Conservation (phyloP, 2,329 filamentous ascomycete species). For the Scedosporium dehoogii region DNA sequence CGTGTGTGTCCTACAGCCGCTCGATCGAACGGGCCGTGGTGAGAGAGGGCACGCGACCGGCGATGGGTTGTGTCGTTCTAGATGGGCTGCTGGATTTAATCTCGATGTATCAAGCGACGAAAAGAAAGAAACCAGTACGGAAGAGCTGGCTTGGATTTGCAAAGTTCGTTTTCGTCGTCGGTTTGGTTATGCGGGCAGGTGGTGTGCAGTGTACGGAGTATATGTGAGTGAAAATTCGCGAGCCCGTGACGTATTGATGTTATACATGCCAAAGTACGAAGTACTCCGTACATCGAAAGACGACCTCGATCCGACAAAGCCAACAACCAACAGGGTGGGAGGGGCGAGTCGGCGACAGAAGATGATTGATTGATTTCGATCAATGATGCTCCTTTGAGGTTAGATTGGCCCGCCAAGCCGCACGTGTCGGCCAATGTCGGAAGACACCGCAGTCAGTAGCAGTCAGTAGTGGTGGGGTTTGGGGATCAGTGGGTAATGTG, state of each 20-base stretch:
- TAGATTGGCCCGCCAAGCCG: not conserved
- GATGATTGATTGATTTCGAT: not conserved
- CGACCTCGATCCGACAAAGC: not conserved
- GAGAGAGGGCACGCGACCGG: not conserved
- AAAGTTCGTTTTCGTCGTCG: not conserved
- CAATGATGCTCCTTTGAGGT: not conserved
- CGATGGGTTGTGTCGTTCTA: not conserved
- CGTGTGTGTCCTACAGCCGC: not conserved
- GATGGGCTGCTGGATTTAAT: not conserved
- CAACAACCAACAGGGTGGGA: not conserved
- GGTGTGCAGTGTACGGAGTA: not conserved
- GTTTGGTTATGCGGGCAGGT: not conserved
- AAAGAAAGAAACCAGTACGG: not conserved
- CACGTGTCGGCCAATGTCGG: conserved; percentile 10
- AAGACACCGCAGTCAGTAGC: not conserved
- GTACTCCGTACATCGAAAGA: not conserved
- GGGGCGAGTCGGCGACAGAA: not conserved
- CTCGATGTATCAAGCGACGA: too few relatives aligned
- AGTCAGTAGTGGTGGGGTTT: not conserved
- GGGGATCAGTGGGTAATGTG: conserved; percentile 7
- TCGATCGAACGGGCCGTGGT: not conserved
- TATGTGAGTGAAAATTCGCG: not conserved
- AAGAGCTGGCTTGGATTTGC: not conserved
- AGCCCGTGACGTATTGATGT: not conserved
- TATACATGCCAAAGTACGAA: not conserved